Percentiles rank a stretch among this genome's conserved stretches.
These are phyloP conservation scores for Cephalotrichum gorgonifer DNA, from an alignment of 2,329 filamentous ascomycete genomes.

Conservation along the genomic window DNA sequence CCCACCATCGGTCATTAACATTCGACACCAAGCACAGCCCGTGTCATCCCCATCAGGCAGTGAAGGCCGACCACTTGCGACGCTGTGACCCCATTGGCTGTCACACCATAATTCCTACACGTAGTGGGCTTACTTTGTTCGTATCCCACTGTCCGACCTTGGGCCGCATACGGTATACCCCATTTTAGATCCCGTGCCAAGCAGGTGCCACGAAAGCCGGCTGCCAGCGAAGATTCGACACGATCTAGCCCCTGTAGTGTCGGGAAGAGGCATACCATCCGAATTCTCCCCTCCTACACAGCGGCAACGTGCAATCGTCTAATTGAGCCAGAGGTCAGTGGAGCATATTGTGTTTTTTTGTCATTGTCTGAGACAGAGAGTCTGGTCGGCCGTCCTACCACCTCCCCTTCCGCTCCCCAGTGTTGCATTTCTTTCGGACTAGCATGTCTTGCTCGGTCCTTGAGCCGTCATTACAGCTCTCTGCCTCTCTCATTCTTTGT, in stretches of 20 bases:
- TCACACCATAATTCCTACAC: not conserved
- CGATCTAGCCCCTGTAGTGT: no score
- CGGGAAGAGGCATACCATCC: not conserved
- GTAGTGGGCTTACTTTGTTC: no score
- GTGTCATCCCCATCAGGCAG: not conserved
- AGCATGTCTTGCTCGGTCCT: no score
- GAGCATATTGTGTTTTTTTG: not conserved
- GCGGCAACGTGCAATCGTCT: not conserved
- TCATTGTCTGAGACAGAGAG: not conserved
- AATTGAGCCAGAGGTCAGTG: not conserved
- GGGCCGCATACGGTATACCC: no score
- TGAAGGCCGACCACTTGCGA: not conserved
- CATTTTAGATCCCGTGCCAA: constrained; percentile 1
- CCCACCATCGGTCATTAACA: not conserved
- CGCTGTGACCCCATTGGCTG: not conserved
- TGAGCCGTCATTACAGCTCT: no score
- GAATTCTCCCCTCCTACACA: not conserved
- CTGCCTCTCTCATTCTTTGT: not conserved
- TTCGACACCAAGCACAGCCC: not conserved
- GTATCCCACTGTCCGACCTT: not conserved
- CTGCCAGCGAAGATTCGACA: not conserved
- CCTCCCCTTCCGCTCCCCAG: not conserved
- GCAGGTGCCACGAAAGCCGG: not conserved
- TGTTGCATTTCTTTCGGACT: not conserved
- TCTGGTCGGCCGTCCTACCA: not conserved